Evolutionary conservation across 805 yeast species (phyloP), one percentile per base, ranked within the genome.

Genomic region (Myxozyma mucilagina): DNA sequence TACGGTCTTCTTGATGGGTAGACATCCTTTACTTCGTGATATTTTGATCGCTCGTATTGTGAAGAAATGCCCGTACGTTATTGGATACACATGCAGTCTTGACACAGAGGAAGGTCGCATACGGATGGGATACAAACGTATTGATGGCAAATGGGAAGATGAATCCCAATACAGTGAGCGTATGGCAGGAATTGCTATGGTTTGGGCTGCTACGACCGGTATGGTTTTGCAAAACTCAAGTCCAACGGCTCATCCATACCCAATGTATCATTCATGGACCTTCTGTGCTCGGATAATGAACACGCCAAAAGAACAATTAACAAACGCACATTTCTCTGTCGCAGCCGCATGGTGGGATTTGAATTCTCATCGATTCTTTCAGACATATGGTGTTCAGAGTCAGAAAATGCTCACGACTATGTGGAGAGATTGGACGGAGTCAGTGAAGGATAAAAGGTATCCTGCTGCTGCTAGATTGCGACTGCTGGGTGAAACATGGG

Each of bases 321-420:
- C 84, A 0, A 87, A 89, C 65, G 81, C 87, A 0, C 96, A 92
- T 71, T 92, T 80, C 70, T 78, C 84, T 0, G 82, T 87, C 1
- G 80, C 85, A 3, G 86, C 90, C 1, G 83, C 87, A 38, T 92
- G 97, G 97, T 90, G 97, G 96, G 98, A 94, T 66, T 84, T 91
- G 4, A 79, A 87, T 52, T 92, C 89, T 0, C 63, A 67, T 8
- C 78, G 84, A 45, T 82, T 93, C 58, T 56, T 79, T 7, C 69
- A 70, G 9, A 80, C 79, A 1, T 93, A 85, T 72, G 91, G 92
- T 0, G 73, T 65, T 4, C 98, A 93, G 75, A 94, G 84, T 2
- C 57, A 48, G 4, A 94, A 94, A 71, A 57, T 90, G 34, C 67
- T 91, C 60, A 67, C 64, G 7, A 65, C 82, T 10, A 70, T 84